Percentiles rank a stretch among this genome's conserved stretches.
Evolutionary conservation across 202 grass and related monocot genomes (phyloP).

Genomic region (Carex arenaria): DNA sequence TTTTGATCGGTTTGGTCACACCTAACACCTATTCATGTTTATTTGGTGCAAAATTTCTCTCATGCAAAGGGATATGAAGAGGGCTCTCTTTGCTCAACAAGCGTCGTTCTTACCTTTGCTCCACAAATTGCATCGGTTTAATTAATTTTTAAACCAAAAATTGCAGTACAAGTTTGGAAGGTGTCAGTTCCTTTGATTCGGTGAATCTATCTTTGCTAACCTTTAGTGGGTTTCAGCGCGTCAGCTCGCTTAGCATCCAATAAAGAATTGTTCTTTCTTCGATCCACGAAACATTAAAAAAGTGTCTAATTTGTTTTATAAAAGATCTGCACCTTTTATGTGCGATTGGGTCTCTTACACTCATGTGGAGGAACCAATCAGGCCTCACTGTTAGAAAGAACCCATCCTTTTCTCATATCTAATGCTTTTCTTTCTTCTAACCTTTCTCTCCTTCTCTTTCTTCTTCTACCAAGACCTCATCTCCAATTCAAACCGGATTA

Average conservation of each 20-base stretch:
- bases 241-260: constrained; percentile 36
- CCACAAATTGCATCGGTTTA: constrained; percentile 1
- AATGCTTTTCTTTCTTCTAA: constrained; percentile 66
- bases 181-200: constrained; percentile 27
- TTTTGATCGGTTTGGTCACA: constrained; percentile 18
- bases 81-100: constrained; percentile 27
- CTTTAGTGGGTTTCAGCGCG: constrained; percentile 68
- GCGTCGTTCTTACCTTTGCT: background rate
- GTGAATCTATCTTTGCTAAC: constrained; percentile 23
- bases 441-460: constrained; percentile 49
- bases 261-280: constrained; percentile 24
- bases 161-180: background rate
- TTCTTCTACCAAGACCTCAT: constrained; percentile 48
- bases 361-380: constrained; percentile 31
- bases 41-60: constrained; percentile 1
- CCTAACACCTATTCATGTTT: constrained; percentile 22
- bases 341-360: constrained; percentile 26
- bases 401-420: constrained; percentile 18
- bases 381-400: constrained; percentile 3
- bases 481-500: constrained; percentile 35
- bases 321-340: constrained; percentile 24
- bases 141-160: constrained; percentile 4
- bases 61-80: background rate
- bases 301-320: constrained; percentile 35
- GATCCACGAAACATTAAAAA: constrained; percentile 38